Conservation (phyloP, 2,329 filamentous ascomycete genomes). For the Calonectria pseudoreteaudii region DNA sequence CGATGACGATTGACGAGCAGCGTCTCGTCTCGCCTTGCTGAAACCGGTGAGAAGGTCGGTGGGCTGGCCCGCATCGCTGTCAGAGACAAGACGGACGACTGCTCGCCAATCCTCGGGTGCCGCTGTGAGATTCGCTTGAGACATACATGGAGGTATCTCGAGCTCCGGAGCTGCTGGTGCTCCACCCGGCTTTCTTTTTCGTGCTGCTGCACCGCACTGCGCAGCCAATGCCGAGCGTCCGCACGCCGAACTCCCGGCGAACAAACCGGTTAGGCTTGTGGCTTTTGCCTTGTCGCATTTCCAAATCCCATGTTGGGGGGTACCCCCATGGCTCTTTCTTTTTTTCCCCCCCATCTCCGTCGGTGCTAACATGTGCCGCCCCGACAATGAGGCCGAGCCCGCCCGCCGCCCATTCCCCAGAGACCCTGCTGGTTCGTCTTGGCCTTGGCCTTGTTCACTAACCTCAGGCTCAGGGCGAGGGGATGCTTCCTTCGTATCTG, state of each 20-base stretch:
- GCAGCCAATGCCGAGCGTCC: slow-evolving; percentile 5
- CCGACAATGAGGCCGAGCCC: slow-evolving; percentile 23
- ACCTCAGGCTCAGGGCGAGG: neutral
- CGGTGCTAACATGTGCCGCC: slow-evolving; percentile 16
- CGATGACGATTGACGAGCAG: neutral
- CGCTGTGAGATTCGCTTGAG: neutral
- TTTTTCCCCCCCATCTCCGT: neutral
- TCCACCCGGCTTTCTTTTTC: neutral
- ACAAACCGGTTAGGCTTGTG: neutral
- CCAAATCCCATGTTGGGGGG: slow-evolving; percentile 4
- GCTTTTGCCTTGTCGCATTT: slow-evolving; percentile 7
- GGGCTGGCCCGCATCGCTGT: neutral
- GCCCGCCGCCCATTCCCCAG: neutral
- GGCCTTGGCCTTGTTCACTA: neutral
- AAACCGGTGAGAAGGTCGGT: slow-evolving; percentile 16
- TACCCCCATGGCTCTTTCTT: neutral
- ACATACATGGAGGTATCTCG: slow-evolving; percentile 1
- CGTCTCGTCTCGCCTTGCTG: neutral
- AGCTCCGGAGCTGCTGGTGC: neutral
- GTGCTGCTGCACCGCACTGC: neutral
- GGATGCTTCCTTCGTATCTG: slow-evolving; percentile 8
- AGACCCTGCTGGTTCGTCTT: neutral
- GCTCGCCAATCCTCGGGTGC: slow-evolving; percentile 1
- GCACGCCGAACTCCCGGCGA: neutral
- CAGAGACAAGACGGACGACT: neutral